Percentiles rank a stretch among this genome's conserved stretches.
These are phyloP conservation scores for Omphalea diandra DNA, from an alignment of 441 rosid genomes.

Conservation along the genomic window DNA sequence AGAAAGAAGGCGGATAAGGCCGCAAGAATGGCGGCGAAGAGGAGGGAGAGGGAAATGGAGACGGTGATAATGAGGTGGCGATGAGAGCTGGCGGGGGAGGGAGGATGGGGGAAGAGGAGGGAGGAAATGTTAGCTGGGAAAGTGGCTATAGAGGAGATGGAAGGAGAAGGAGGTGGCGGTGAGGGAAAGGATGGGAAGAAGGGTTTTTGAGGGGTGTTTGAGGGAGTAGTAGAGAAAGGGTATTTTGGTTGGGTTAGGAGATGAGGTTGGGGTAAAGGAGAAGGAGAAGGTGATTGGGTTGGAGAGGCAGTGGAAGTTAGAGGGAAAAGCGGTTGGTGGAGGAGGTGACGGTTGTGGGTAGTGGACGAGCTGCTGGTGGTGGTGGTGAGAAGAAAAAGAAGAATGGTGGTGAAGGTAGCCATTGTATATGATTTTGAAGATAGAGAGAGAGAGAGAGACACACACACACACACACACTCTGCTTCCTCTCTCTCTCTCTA, in stretches of 20 bases:
- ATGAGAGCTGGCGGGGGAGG: conserved; percentile 37
- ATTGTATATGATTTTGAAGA: too few relatives aligned
- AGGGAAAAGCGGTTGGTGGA: conserved; percentile 48
- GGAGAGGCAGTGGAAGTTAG: conserved; percentile 36
- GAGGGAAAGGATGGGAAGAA: conserved; percentile 54
- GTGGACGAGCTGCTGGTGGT: conserved; percentile 22
- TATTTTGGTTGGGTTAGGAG: conserved; percentile 43
- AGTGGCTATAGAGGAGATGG: conserved; percentile 46
- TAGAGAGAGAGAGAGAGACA: too few relatives aligned
- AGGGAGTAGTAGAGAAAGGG: conserved; percentile 50
- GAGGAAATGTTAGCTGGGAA: conserved; percentile 84
- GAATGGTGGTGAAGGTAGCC: too few relatives aligned
- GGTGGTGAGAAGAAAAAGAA: conserved; percentile 20
- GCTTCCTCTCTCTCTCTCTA: conserved; percentile 2
- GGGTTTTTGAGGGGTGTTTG: conserved; percentile 31
- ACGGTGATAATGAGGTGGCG: conserved; percentile 39
- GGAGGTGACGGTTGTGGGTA: conserved; percentile 43
- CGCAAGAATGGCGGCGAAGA: conserved; percentile 45
- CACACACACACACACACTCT: too few relatives aligned
- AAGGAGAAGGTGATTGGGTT: conserved; percentile 28
- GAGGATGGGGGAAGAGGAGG: conserved; percentile 44
- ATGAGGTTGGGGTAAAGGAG: conserved; percentile 32
- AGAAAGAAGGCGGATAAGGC: conserved; percentile 38
- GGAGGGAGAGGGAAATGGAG: conserved; percentile 40
- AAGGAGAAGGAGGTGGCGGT: conserved; percentile 48